Conservation (phyloP, 441 rosid genomes). For the Pelargonium fulgidum region DNA sequence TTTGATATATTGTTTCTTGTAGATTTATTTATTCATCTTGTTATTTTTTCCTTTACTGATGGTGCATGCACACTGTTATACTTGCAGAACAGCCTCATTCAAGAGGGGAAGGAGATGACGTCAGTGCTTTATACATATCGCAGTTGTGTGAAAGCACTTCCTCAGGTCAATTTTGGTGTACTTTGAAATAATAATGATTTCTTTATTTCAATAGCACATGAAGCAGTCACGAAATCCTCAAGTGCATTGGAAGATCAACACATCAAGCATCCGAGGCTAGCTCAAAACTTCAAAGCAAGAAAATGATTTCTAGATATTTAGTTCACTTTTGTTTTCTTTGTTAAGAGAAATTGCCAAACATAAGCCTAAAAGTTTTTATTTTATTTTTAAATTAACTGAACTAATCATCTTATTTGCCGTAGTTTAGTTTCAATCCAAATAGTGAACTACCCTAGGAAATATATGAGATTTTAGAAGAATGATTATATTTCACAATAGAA, state of each 20-base stretch:
- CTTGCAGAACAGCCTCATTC: conserved; percentile 75
- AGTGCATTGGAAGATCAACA: conserved; percentile 3
- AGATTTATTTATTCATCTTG: neutral
- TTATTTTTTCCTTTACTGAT: conserved; percentile 2
- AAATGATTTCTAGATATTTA: neutral
- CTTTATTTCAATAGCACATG: neutral
- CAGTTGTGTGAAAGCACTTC: conserved; percentile 97
- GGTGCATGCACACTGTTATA: conserved; percentile 8
- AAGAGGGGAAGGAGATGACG: conserved; percentile 97
- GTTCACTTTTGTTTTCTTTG: neutral
- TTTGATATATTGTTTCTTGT: conserved; percentile 6
- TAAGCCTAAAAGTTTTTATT: too few species aligned
- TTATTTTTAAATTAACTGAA: too few species aligned
- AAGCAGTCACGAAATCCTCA: conserved; percentile 2
- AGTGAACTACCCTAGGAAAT: too few species aligned
- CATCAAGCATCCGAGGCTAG: neutral
- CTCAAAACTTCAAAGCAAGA: neutral
- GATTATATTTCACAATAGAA: too few species aligned
- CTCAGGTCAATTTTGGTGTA: conserved; percentile 61
- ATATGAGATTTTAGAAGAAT: too few species aligned
- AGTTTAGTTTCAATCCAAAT: too few species aligned
- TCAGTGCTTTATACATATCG: conserved; percentile 95
- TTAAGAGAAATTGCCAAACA: neutral
- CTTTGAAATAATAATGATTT: conserved; percentile 14
- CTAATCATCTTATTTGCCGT: too few species aligned